Evolutionary conservation across 345 rosid genomes (phyloP).

Genomic region (Brassica rapa): DNA sequence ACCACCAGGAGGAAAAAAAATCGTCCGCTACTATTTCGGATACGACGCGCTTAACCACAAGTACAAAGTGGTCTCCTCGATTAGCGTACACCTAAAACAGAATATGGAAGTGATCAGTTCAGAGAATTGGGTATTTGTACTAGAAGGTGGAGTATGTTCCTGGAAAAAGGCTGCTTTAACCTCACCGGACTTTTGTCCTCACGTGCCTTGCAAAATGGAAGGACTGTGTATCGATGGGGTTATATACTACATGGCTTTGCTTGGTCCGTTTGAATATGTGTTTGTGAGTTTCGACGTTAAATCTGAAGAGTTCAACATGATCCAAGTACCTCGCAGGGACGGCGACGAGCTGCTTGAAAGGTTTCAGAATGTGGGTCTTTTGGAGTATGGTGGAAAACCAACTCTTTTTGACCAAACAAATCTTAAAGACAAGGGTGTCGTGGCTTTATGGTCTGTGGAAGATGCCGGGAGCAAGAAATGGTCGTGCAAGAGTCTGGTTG

Average conservation of each 20-base stretch:
- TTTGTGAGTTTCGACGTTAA: slow-evolving; percentile 5
- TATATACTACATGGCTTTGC: not conserved
- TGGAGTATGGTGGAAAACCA: not conserved
- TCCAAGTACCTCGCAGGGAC: not conserved
- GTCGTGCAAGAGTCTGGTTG: not conserved
- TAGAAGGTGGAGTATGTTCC: not conserved
- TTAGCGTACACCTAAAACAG: not conserved
- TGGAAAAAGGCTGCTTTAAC: not conserved
- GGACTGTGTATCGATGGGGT: slow-evolving; percentile 4
- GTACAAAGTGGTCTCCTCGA: not conserved
- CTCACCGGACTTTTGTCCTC: not conserved
- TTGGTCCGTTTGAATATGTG: not conserved
- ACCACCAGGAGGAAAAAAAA: not conserved
- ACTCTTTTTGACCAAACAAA: not conserved
- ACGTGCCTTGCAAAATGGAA: not conserved
- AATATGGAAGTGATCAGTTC: not conserved
- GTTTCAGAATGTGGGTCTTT: not conserved
- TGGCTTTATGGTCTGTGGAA: not conserved
- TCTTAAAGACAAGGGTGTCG: not conserved
- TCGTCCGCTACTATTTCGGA: not conserved
- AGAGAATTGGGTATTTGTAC: not conserved
- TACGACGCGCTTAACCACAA: not conserved
- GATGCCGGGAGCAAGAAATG: not conserved
- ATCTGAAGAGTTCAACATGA: not conserved
- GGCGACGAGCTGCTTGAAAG: not conserved